Evolutionary conservation across 495 filamentous ascomycete species (phyloP).

Genomic region (Aspergillus wentii): DNA sequence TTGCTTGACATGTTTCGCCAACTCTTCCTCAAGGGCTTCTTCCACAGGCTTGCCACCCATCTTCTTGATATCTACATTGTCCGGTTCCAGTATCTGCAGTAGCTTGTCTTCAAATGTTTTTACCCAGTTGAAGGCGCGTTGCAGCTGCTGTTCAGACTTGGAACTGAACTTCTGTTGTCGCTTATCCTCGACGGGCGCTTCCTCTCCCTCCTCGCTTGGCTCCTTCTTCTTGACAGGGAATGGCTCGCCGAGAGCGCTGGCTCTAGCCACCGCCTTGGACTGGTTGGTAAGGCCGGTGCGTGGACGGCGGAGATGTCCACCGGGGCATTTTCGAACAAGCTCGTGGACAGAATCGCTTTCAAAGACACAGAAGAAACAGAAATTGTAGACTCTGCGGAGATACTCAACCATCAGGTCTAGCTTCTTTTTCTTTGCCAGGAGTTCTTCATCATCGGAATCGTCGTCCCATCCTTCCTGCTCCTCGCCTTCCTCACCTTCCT

Average conservation of each 20-base stretch:
- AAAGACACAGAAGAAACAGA: constrained; percentile 99
- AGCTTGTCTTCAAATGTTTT: constrained; percentile 97
- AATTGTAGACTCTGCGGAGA: constrained; percentile 91
- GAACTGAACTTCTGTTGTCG: constrained; percentile 60
- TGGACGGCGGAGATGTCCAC: constrained; percentile 90
- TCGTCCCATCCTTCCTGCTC: constrained; percentile 74
- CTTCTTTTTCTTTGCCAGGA: constrained; percentile 92
- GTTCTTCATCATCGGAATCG: constrained; percentile 81
- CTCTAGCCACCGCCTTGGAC: constrained; percentile 78
- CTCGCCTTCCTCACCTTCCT: constrained; percentile 63
- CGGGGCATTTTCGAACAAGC: constrained; percentile 89
- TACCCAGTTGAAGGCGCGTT: constrained; percentile 98
- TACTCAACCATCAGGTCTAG: constrained; percentile 95
- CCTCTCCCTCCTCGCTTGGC: constrained; percentile 57
- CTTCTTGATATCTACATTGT: constrained; percentile 77
- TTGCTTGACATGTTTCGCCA: constrained; percentile 85
- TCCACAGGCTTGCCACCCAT: constrained; percentile 85
- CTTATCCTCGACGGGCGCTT: constrained; percentile 55
- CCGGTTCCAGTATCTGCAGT: constrained; percentile 83
- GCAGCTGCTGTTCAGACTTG: constrained; percentile 85
- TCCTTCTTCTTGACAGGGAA: constrained; percentile 80
- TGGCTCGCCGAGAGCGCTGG: constrained; percentile 70
- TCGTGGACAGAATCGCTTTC: constrained; percentile 97
- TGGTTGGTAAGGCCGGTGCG: constrained; percentile 73
- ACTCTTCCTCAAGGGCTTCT: constrained; percentile 80